Conservation (phyloP, 140 eudicot genomes). For the Stevia rebaudiana region DNA sequence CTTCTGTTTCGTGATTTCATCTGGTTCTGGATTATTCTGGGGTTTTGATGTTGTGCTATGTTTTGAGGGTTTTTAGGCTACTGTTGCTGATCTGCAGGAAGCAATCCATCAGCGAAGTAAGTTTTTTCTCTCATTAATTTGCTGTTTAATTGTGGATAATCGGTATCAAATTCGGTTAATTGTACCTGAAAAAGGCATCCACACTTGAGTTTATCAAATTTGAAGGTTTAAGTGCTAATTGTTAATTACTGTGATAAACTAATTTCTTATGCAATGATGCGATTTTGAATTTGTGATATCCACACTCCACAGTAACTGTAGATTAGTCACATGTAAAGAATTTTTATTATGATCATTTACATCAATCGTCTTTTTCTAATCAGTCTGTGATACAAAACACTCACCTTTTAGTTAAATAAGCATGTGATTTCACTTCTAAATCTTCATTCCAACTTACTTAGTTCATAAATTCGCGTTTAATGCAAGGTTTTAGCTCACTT, state of each 20-base stretch:
- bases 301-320: background rate
- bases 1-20: background rate
- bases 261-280: background rate
- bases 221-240: background rate
- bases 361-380: background rate
- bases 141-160: background rate
- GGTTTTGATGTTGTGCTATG: constrained; percentile 9
- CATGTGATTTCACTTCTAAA: background rate
- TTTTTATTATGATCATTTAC: background rate
- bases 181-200: background rate
- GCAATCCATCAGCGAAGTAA: constrained; percentile 80
- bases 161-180: background rate
- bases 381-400: too few relatives aligned
- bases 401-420: background rate
- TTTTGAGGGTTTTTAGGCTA: constrained; percentile 50
- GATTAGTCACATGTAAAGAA: background rate
- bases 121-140: constrained; percentile 7
- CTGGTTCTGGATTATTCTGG: background rate
- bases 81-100: constrained; percentile 96
- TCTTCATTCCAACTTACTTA: background rate
- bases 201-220: background rate
- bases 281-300: background rate
- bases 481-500: background rate
- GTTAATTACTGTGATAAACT: background rate
- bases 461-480: background rate